These are phyloP conservation scores for Dioscorea zingiberensis DNA, from an alignment of 106 monocot genomes.

Conservation along the genomic window DNA sequence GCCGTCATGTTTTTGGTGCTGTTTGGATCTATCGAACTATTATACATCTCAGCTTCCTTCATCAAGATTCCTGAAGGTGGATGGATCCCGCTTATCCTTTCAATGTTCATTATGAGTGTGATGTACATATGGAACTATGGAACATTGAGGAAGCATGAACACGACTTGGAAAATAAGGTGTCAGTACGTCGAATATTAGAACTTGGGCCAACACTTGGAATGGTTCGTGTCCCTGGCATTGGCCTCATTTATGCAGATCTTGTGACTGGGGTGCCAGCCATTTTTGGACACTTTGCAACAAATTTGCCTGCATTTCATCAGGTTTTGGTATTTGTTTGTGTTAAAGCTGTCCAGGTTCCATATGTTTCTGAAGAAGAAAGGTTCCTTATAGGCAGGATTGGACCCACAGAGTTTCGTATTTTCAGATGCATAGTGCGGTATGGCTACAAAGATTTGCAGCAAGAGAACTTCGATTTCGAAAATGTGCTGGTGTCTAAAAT, in stretches of 20 bases:
- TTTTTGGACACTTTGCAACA: slow-evolving; percentile 74
- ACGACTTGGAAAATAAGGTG: slow-evolving; percentile 73
- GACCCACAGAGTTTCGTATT: slow-evolving; percentile 52
- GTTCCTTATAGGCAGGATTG: slow-evolving; percentile 56
- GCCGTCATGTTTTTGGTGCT: slow-evolving; percentile 32
- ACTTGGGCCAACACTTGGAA: slow-evolving; percentile 61
- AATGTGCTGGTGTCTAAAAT: slow-evolving; percentile 44
- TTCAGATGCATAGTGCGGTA: slow-evolving; percentile 62
- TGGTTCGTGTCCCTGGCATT: slow-evolving; percentile 80
- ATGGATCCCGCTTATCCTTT: slow-evolving; percentile 63
- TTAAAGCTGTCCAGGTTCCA: slow-evolving; percentile 62
- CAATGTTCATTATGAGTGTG: slow-evolving; percentile 49
- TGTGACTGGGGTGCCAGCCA: slow-evolving; percentile 61
- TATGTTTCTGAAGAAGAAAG: slow-evolving; percentile 40
- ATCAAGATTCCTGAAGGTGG: slow-evolving; percentile 73
- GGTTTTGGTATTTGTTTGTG: slow-evolving; percentile 65
- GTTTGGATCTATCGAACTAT: slow-evolving; percentile 53
- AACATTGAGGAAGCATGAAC: slow-evolving; percentile 56
- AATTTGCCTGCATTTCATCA: slow-evolving; percentile 87
- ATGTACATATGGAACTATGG: slow-evolving; percentile 86
- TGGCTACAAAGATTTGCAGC: slow-evolving; percentile 54
- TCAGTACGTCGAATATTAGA: slow-evolving; percentile 48
- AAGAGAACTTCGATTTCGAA: slow-evolving; percentile 55
- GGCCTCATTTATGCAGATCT: slow-evolving; percentile 63
- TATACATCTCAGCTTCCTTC: slow-evolving; percentile 53